phyloP scores from a whole-genome alignment of 164 flowering plant genomes.

The Paratinospora sagittata region DNA sequence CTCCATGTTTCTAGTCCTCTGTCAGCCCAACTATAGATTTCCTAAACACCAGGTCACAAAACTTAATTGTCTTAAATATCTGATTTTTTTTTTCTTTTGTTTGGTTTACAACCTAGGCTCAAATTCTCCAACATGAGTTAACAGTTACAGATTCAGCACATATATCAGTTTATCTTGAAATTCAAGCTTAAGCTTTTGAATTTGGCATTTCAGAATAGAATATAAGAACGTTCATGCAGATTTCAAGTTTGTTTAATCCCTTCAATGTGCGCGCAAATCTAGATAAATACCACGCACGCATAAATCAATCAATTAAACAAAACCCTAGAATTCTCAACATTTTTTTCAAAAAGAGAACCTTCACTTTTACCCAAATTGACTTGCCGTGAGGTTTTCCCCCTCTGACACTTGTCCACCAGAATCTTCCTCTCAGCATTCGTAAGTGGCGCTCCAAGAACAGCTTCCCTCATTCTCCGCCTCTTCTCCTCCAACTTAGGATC shows the following conservation, averaged over 20 bases:
- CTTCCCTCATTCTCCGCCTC: slow-evolving; percentile 48
- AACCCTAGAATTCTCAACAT: neutral
- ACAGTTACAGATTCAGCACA: too few relatives aligned
- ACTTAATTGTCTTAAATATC: too few relatives aligned
- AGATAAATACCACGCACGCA: neutral
- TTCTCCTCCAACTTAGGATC: slow-evolving; percentile 49
- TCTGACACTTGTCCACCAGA: slow-evolving; percentile 57
- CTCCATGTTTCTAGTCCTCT: neutral
- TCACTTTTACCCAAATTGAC: slow-evolving; percentile 75
- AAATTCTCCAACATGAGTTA: too few relatives aligned
- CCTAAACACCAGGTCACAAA: too few relatives aligned
- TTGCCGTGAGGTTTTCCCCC: slow-evolving; percentile 55
- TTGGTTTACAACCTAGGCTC: too few relatives aligned
- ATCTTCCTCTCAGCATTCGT: slow-evolving; percentile 60
- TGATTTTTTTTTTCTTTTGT: too few relatives aligned
- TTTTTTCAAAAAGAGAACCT: neutral
- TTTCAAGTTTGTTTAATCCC: neutral
- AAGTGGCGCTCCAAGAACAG: slow-evolving; percentile 53
- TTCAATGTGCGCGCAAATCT: too few relatives aligned
- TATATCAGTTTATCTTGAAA: neutral
- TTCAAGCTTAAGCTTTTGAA: neutral
- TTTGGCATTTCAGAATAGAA: neutral
- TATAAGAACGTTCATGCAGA: neutral
- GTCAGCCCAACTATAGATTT: neutral
- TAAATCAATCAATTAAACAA: neutral